Percentiles rank a stretch among this genome's conserved stretches.
These are phyloP conservation scores for Collybiopsis luxurians DNA, from an alignment of 768 basidiomycete species.

Conservation along the genomic window DNA sequence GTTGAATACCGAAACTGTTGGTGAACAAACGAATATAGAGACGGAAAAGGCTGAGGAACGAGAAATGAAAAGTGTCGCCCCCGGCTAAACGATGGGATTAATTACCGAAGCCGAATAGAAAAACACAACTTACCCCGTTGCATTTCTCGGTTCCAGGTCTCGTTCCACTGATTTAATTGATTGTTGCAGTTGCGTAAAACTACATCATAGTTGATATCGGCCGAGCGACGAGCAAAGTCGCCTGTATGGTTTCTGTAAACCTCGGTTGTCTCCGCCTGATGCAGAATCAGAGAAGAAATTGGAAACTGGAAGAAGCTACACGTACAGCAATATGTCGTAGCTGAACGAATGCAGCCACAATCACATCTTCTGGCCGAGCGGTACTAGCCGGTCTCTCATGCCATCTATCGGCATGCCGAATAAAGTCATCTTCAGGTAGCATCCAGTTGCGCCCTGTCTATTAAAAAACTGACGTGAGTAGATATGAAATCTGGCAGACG, in stretches of 20 bases:
- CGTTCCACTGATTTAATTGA: conserved; percentile 70
- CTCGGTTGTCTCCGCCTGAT: conserved; percentile 77
- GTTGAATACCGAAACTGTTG: conserved; percentile 80
- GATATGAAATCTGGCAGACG: not conserved
- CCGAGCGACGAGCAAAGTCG: conserved; percentile 48
- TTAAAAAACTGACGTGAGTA: not conserved
- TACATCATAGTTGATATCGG: conserved; percentile 72
- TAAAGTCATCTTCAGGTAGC: conserved; percentile 82
- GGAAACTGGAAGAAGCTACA: conserved; percentile 12
- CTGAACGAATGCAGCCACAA: conserved; percentile 74
- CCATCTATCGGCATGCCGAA: conserved; percentile 69
- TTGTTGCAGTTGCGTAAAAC: conserved; percentile 70
- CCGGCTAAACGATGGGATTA: conserved; percentile 42
- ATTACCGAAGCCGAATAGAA: not conserved
- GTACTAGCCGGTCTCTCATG: conserved; percentile 56
- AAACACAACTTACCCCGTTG: conserved; percentile 45
- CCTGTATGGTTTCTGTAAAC: conserved; percentile 25
- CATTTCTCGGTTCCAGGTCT: conserved; percentile 74
- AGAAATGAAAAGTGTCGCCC: conserved; percentile 74
- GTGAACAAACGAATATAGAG: conserved; percentile 78
- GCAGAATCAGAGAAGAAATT: not conserved
- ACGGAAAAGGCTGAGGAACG: conserved; percentile 73
- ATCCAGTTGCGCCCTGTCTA: conserved; percentile 88
- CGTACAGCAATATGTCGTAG: conserved; percentile 78
- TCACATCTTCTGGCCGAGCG: conserved; percentile 75